phyloP scores from a whole-genome alignment of 768 basidiomycete species.

The Daedaleopsis nitida region DNA sequence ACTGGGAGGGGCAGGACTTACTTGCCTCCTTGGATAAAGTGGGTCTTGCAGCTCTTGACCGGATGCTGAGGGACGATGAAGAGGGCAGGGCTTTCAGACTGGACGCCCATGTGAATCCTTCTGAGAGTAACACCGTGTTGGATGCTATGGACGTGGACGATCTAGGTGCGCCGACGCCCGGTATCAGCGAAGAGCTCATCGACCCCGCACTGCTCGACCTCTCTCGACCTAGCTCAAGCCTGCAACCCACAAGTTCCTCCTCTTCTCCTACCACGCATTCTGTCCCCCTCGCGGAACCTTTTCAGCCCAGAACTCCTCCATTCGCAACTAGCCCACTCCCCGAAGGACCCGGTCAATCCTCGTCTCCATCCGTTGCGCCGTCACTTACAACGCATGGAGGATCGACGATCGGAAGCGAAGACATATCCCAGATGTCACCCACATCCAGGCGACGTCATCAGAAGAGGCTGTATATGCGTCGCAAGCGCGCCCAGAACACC shows the following conservation, averaged over 20 bases:
- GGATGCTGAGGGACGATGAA: conserved; percentile 35
- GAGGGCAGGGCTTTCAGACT: conserved; percentile 16
- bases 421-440: conserved; percentile 41
- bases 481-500: conserved; percentile 55
- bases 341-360: neutral
- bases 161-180: neutral
- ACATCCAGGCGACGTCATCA: conserved; percentile 52
- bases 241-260: neutral
- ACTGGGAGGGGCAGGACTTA: conserved; percentile 33
- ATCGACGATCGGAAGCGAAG: conserved; percentile 15
- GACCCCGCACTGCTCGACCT: conserved; percentile 34
- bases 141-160: neutral
- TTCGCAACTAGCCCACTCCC: neutral
- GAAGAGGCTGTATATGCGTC: conserved; percentile 75
- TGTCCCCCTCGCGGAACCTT: neutral
- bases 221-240: conserved; percentile 17
- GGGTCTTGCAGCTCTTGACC: conserved; percentile 39
- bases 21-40: conserved; percentile 31
- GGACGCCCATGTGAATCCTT: neutral
- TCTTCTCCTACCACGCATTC: neutral
- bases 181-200: conserved; percentile 24
- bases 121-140: neutral
- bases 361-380: neutral
- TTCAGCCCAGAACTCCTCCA: conserved; percentile 5
- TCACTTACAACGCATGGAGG: neutral